Base-by-base conservation (phyloP, 169 alveolate genomes). In the Cryptosporidium felis region DNA sequence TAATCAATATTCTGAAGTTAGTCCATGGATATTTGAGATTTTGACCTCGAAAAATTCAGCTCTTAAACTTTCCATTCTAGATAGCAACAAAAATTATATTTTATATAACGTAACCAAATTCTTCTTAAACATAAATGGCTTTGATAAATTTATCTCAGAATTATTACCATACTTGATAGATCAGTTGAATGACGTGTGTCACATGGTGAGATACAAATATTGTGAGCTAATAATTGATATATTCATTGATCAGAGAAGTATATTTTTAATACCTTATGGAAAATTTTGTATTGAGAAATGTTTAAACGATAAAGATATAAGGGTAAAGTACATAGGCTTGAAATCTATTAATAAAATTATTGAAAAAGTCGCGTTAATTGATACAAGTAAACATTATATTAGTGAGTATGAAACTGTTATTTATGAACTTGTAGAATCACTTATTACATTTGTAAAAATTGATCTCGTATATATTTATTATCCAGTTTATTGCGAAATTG, bases 241-340 rank as follows among this genome's bases (percentile, higher is more conserved):
- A 12, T 12, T 74, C 16, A 34, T n/a, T 4, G 30, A 74, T 38
- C 21, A 36, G 66, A 26, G 38, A 6, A 38, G 16, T 9, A 53
- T 45, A 21, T 74, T 74, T 18, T 38, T 74, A n/a, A 34, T 74
- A 14, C 85, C 85, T 8, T 74, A 74, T 56, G 85, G 85, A 18
- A 28, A 53, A 36, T 74, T 74, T 21, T 74, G 85, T 28, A 9
- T 74, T 53, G 85, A 74, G 56, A 74, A 74, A 56, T 74, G 74
- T 12, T 56, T 74, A 21, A 38, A 26, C 5, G 85, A 74, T 53
- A 30, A 53, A n/a, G 85, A 74, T 14, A 53, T 53, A 0, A 16
- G n/a, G 10, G 60, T 74, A 9, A 49, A 74, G 40, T 21, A 6
- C 12, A 18, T 21, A 16, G 65, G 60, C 12, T 38, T 74, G n/a